Evolutionary conservation across 208 protist species (phyloP).

Genomic region (Trichomonas gallinae): DNA sequence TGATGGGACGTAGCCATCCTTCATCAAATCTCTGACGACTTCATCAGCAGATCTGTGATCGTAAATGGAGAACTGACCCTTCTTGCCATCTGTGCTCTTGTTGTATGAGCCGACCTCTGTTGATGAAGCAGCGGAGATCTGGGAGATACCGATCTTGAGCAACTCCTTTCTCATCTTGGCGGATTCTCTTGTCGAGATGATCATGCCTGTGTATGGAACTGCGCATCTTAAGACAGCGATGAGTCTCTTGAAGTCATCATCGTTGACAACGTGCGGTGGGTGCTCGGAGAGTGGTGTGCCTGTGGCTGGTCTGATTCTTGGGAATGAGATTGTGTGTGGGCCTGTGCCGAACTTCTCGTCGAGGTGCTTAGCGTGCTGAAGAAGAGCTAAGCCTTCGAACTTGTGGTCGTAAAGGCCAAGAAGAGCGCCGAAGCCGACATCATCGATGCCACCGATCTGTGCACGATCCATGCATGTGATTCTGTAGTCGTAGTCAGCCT

Average conservation of each 20-base stretch:
- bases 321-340: constrained; percentile 48
- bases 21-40: constrained; percentile 36
- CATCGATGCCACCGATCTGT: constrained; percentile 39
- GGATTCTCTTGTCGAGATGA: constrained; percentile 42
- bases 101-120: constrained; percentile 45
- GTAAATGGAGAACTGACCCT: constrained; percentile 39
- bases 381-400: constrained; percentile 42
- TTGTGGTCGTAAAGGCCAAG: constrained; percentile 45
- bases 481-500: constrained; percentile 42
- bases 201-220: constrained; percentile 52
- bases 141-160: constrained; percentile 42
- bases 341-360: constrained; percentile 39
- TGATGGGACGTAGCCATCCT: constrained; percentile 39
- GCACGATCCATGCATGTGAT: constrained; percentile 43
- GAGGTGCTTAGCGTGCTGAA: constrained; percentile 45
- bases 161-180: constrained; percentile 38
- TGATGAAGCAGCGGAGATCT: constrained; percentile 42
- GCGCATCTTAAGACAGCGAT: constrained; percentile 41
- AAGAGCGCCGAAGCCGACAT: constrained; percentile 45
- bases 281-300: constrained; percentile 30
- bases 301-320: constrained; percentile 40
- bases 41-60: constrained; percentile 38
- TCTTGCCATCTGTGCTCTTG: constrained; percentile 23
- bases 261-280: constrained; percentile 37
- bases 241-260: constrained; percentile 47